Evolutionary conservation across 805 yeast species (phyloP).

Genomic region (Starmerella floricola): DNA sequence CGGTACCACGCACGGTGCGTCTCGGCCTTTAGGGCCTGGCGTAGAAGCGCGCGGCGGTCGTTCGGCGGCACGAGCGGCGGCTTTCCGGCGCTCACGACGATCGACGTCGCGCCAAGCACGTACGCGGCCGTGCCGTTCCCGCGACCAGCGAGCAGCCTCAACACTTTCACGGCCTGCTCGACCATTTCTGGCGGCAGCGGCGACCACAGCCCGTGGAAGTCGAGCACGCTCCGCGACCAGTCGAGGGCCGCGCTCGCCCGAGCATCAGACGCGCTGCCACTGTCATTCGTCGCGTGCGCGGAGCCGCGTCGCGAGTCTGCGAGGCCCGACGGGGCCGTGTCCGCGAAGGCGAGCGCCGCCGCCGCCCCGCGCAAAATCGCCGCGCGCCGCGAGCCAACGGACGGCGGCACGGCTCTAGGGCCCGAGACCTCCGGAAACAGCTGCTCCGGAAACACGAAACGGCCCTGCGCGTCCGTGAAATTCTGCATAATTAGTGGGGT

Average conservation of each 20-base stretch:
- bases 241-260: background rate
- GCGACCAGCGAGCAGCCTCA: slow-evolving; percentile 19
- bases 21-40: slow-evolving; percentile 27
- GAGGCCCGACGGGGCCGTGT: background rate
- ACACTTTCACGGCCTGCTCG: slow-evolving; percentile 21
- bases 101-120: slow-evolving; percentile 4
- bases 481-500: slow-evolving; percentile 13
- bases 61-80: background rate
- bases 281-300: too few relatives aligned
- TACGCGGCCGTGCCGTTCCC: slow-evolving; percentile 21
- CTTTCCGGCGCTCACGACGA: background rate
- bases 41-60: slow-evolving; percentile 8
- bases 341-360: background rate
- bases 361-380: slow-evolving; percentile 4
- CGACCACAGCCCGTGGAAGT: slow-evolving; percentile 26
- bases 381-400: slow-evolving; percentile 8
- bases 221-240: slow-evolving; percentile 28
- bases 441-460: slow-evolving; percentile 26
- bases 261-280: too few relatives aligned
- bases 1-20: slow-evolving; percentile 30
- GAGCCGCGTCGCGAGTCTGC: background rate
- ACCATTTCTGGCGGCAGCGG: slow-evolving; percentile 20
- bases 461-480: slow-evolving; percentile 22
- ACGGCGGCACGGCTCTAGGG: slow-evolving; percentile 10
- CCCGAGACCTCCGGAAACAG: slow-evolving; percentile 24